phyloP scores from a whole-genome alignment of 2,329 filamentous ascomycete species.

The Clarireedia homoeocarpa region DNA sequence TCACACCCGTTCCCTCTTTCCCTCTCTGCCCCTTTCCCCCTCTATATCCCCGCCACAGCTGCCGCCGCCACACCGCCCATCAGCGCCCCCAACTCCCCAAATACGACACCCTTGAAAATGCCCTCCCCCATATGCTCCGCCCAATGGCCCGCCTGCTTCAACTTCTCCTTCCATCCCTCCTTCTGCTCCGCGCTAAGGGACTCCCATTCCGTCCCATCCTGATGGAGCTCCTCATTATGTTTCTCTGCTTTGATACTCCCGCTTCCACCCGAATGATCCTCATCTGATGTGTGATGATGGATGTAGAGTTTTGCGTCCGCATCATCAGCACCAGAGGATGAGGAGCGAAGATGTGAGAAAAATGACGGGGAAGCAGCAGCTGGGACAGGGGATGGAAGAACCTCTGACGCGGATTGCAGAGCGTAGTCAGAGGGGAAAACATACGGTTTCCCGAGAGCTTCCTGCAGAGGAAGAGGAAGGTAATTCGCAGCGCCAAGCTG shows the following conservation, averaged over 20 bases:
- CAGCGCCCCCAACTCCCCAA: conserved; percentile 27
- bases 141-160: conserved; percentile 29
- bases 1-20: too few relatives aligned
- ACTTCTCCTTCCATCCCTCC: conserved; percentile 24
- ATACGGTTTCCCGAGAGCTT: conserved; percentile 23
- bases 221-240: conserved; percentile 21
- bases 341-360: conserved; percentile 1
- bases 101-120: conserved; percentile 28
- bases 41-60: not conserved
- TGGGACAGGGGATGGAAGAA: not conserved
- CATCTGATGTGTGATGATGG: not conserved
- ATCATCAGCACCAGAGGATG: not conserved
- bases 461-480: conserved; percentile 21
- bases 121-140: conserved; percentile 25
- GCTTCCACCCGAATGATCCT: not conserved
- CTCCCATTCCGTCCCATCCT: conserved; percentile 24
- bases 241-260: conserved; percentile 15
- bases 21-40: too few relatives aligned
- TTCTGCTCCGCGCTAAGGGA: conserved; percentile 24
- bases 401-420: not conserved
- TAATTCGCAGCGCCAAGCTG: conserved; percentile 21
- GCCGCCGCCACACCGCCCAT: conserved; percentile 23
- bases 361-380: not conserved
- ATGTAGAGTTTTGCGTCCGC: not conserved
- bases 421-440: conserved; percentile 10